Evolutionary conservation across 1,284 basidiomycete species (phyloP).

Genomic region (Moesziomyces sp.): DNA sequence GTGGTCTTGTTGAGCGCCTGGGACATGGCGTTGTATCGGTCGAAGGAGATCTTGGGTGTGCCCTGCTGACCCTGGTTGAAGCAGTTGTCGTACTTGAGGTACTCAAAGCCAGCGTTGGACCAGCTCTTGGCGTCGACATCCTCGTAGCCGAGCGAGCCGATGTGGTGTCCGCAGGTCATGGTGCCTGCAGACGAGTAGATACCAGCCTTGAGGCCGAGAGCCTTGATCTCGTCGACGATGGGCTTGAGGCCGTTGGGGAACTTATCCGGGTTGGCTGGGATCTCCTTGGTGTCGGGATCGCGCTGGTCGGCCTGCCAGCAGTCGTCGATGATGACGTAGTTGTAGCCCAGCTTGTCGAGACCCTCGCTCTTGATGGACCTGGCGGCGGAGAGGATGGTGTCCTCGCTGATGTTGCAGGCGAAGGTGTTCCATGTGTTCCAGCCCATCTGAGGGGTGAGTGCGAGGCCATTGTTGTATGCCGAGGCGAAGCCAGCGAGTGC

Average conservation of each 20-base stretch:
- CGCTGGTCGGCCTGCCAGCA: conserved; percentile 68
- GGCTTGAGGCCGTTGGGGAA: conserved; percentile 71
- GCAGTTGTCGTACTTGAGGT: conserved; percentile 69
- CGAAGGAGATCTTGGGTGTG: conserved; percentile 29
- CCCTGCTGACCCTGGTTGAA: conserved; percentile 61
- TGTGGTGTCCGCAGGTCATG: conserved; percentile 63
- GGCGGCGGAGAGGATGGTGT: conserved; percentile 61
- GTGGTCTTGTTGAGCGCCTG: conserved; percentile 71
- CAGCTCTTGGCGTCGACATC: conserved; percentile 70
- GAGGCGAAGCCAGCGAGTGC: conserved; percentile 10
- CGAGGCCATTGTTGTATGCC: conserved; percentile 27
- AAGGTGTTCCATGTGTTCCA: conserved; percentile 66
- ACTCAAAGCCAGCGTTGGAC: conserved; percentile 34
- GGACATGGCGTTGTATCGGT: conserved; percentile 71
- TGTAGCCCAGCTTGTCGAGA: conserved; percentile 40
- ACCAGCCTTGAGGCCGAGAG: conserved; percentile 71
- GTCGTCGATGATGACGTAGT: conserved; percentile 60
- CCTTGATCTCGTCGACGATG: conserved; percentile 70
- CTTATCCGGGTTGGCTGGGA: conserved; percentile 68
- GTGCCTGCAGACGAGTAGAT: conserved; percentile 72
- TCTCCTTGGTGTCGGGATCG: conserved; percentile 69
- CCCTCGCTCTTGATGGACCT: conserved; percentile 66
- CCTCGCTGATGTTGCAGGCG: conserved; percentile 59
- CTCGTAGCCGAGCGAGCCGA: conserved; percentile 72
- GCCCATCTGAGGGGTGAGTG: conserved; percentile 33